Evolutionary conservation across 768 basidiomycete species (phyloP), one percentile per base, ranked within the genome.

Genomic region (Tylopilus balloui): DNA sequence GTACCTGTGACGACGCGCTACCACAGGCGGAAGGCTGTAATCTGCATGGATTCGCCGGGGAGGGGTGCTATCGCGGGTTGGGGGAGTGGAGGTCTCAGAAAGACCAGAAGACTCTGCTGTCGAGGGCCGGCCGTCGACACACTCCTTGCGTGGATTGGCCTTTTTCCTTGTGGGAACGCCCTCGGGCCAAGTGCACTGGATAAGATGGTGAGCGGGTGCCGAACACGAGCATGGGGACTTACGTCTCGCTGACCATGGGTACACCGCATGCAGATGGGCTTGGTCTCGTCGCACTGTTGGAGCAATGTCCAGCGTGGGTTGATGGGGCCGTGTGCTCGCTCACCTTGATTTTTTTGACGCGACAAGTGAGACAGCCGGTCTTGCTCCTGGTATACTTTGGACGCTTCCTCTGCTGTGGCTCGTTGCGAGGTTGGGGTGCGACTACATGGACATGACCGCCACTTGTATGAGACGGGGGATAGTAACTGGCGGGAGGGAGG

Each of bases 371-470:
- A 65, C 93, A 97, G 20, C 93, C 93, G 1, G 92, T 92, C 73
- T 95, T 93, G 70, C 88, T 91, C 59, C 93, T 80, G 54, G 89
- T 92, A 60, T 94, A 94, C 75, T 96, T 96, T 42, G 89, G 90
- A 29, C 89, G 84, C 65, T 89, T 90, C 51, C 88, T 78, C 59
- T 75, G 72, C n/a, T 77, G 74, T 14, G 74, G 60, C 21, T 74
- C 86, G 29, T 68, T 69, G 44, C 78, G 75, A 46, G 77, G 66
- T 20, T 74, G 73, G 4, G 77, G 71, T 11, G 75, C 63, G 0
- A 78, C 72, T 38, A 77, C 68, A 53, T 84, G 81, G 52, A 69
- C 68, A 57, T 73, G 72, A 21, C 68, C 67, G 29, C 47, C 67
- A 29, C 47, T 37, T 3, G 50, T n/a, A 50, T 67, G 66, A 8